Conservation (phyloP, 2,329 filamentous ascomycete species). For the Colletotrichum chrysophilum region DNA sequence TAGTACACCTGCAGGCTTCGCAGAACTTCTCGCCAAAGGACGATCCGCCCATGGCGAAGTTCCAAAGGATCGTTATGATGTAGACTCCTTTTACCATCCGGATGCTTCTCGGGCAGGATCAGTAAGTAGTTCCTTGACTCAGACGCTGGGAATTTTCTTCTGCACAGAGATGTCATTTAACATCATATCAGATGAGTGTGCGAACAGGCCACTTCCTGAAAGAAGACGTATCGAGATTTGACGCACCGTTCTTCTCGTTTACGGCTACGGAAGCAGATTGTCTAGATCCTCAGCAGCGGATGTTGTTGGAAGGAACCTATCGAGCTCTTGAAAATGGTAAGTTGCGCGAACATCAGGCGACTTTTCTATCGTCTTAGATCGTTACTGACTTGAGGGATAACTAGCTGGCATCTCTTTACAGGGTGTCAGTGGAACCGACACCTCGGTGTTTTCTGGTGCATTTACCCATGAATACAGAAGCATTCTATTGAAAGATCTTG, state of each 20-base stretch:
- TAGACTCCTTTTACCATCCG: neutral
- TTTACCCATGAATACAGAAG: slow-evolving; percentile 32
- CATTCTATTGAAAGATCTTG: slow-evolving; percentile 28
- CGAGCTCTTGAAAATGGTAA: slow-evolving; percentile 27
- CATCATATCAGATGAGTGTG: neutral
- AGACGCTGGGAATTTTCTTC: neutral
- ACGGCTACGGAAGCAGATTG: slow-evolving; percentile 24
- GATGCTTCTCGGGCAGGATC: neutral
- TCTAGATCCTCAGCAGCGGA: slow-evolving; percentile 33
- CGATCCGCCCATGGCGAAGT: neutral
- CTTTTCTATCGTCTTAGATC: accelerated
- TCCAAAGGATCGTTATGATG: neutral
- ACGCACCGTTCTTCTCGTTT: slow-evolving; percentile 27
- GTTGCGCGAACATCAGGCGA: accelerated
- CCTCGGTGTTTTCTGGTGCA: slow-evolving; percentile 34
- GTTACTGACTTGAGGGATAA: neutral
- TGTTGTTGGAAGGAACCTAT: slow-evolving; percentile 34
- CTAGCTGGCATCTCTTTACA: slow-evolving; percentile 17
- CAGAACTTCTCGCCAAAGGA: neutral
- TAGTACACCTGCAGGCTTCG: neutral
- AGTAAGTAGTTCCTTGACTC: neutral
- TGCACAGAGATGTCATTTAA: neutral
- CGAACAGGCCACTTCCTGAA: neutral
- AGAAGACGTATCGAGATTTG: neutral
- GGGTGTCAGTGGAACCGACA: slow-evolving; percentile 24